Evolutionary conservation across 2,329 filamentous ascomycete species (phyloP), one percentile per base, ranked within the genome.

Genomic region (Ceratocystis lukuohia): DNA sequence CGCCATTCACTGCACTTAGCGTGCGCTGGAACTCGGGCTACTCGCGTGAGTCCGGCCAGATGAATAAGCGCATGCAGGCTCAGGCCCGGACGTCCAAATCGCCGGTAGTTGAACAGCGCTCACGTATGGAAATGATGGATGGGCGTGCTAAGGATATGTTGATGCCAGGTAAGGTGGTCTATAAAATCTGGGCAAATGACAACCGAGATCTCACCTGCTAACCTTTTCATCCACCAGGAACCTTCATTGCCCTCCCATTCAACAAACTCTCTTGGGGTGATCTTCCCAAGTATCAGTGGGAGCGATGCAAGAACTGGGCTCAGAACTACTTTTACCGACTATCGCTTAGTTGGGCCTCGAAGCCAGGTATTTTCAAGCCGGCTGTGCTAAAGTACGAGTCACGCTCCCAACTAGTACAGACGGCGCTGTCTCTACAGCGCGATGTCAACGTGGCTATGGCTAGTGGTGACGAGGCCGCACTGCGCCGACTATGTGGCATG

Each of bases 391-490:
- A 79, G 71, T 72, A 80, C 30, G 66, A 68, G n/a, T 70, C 74
- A 30, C 77, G 76, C 15, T 70, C 74, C 25, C 72, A 74, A 64
- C 75, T 83, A 61, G 73, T 78, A 7, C 79, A 83, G 1, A 78
- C 79, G 0, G 86, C 85, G 41, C 80, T 82, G 70, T 79, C 77
- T 22, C 76, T 88, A 71, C 85, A 89, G 74, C 75, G 77, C 64
- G 75, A 82, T 69, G 82, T 89, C 78, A 83, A 84, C 70, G 78
- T 80, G 67, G 82, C 82, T 3, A 80, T 88, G 62, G 86, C 87
- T 5, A 74, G 75, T 1, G 84, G 83, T 67, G 82, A 88, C 75
- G 75, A 77, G 69, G 70, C 72, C 1, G 75, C 78, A 4, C 75
- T 88, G 30, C 74, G 78, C 59, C 73, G 74, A 33, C 74, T 87